These are phyloP conservation scores for Chlorociboria aeruginascens DNA, from an alignment of 495 filamentous ascomycete genomes.

Conservation along the genomic window DNA sequence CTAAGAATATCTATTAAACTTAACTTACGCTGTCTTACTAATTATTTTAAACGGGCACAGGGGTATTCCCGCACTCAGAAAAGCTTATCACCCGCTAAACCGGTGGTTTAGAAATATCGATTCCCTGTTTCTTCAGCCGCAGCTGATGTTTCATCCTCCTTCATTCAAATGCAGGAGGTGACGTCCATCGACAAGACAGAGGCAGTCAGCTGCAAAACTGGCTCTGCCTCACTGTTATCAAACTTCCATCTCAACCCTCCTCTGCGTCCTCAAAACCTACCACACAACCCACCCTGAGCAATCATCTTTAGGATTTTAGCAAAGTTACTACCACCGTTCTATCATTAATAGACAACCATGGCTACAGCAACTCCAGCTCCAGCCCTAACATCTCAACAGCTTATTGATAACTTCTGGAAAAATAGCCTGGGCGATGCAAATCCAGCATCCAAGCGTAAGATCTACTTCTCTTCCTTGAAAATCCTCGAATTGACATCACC, in stretches of 20 bases:
- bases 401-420: conserved; percentile 1
- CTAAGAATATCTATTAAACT: too few relatives aligned
- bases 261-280: too few relatives aligned
- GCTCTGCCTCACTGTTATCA: background rate
- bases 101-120: background rate
- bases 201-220: background rate
- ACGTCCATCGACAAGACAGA: background rate
- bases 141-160: background rate
- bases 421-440: background rate
- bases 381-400: background rate
- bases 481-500: background rate
- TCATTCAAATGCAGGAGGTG: background rate
- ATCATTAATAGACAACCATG: background rate
- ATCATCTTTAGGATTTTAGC: background rate
- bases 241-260: background rate
- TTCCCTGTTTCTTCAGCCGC: background rate
- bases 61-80: too few relatives aligned
- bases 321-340: background rate
- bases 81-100: background rate
- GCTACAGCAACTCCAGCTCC: background rate
- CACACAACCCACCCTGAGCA: too few relatives aligned
- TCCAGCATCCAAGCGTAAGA: background rate
- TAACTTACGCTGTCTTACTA: too few relatives aligned
- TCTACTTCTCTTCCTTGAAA: too few relatives aligned
- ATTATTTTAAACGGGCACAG: too few relatives aligned